Evolutionary conservation across 345 rosid species (phyloP).

Genomic region (Acer negundo): DNA sequence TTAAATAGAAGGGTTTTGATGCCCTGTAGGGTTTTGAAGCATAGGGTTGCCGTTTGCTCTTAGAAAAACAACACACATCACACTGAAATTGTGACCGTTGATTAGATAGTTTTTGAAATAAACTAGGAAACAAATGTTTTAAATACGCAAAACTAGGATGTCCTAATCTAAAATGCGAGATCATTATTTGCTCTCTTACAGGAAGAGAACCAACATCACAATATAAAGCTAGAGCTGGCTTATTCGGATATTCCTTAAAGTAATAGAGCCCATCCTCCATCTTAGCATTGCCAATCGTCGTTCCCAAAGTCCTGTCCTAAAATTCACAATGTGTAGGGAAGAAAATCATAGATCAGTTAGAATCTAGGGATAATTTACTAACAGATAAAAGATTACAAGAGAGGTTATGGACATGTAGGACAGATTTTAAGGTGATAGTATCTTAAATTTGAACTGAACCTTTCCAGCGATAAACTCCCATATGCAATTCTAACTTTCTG

Average conservation of each 20-base stretch:
- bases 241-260: neutral
- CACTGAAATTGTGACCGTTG: neutral
- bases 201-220: too few species aligned
- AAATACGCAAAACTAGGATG: slow-evolving; percentile 10
- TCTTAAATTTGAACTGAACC: neutral
- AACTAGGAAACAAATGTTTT: neutral
- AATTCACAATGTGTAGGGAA: neutral
- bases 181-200: neutral
- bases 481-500: neutral
- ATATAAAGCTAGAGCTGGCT: too few species aligned
- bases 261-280: too few species aligned
- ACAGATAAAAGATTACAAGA: neutral
- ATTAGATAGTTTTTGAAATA: neutral
- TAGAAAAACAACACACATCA: neutral
- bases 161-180: too few species aligned
- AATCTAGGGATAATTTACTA: neutral
- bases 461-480: neutral
- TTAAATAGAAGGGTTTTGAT: too few species aligned
- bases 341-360: neutral
- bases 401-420: neutral
- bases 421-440: neutral
- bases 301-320: too few species aligned
- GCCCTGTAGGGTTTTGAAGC: neutral
- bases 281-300: too few species aligned
- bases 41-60: neutral